Conservation (phyloP, 2,329 filamentous ascomycete genomes). For the Claviceps africana region DNA sequence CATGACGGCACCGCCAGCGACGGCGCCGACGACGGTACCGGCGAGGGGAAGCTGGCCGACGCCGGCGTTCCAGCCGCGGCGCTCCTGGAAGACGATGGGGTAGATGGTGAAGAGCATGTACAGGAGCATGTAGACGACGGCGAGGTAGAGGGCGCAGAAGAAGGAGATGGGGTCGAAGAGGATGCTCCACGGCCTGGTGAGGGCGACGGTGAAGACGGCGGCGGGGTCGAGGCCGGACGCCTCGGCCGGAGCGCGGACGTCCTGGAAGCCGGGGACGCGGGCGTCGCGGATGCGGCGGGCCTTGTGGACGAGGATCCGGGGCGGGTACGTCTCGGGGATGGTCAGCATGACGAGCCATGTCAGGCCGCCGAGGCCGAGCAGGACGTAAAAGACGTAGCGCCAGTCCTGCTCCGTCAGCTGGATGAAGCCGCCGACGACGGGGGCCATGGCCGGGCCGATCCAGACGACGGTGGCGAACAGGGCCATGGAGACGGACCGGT, state of each 20-base stretch:
- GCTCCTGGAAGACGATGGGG: slow-evolving; percentile 38
- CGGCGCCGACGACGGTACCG: slow-evolving; percentile 34
- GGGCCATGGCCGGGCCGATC: slow-evolving; percentile 38
- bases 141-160: slow-evolving; percentile 36
- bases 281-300: slow-evolving; percentile 35
- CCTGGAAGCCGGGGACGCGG: slow-evolving; percentile 36
- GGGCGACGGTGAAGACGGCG: slow-evolving; percentile 34
- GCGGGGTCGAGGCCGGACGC: slow-evolving; percentile 22
- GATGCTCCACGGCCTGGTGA: slow-evolving; percentile 39
- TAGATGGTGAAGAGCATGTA: slow-evolving; percentile 48
- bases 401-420: slow-evolving; percentile 36
- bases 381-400: slow-evolving; percentile 38
- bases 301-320: slow-evolving; percentile 36
- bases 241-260: slow-evolving; percentile 35
- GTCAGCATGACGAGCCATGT: slow-evolving; percentile 35
- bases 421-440: slow-evolving; percentile 42
- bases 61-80: slow-evolving; percentile 38
- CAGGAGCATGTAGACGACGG: slow-evolving; percentile 36
- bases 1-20: slow-evolving; percentile 28
- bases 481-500: slow-evolving; percentile 40
- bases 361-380: slow-evolving; percentile 27
- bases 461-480: slow-evolving; percentile 39
- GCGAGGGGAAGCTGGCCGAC: slow-evolving; percentile 37
- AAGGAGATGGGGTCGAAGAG: slow-evolving; percentile 40
- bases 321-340: slow-evolving; percentile 43